Evolutionary conservation across 2,329 filamentous ascomycete genomes (phyloP).

Genomic region (Teratosphaeria zuluensis): DNA sequence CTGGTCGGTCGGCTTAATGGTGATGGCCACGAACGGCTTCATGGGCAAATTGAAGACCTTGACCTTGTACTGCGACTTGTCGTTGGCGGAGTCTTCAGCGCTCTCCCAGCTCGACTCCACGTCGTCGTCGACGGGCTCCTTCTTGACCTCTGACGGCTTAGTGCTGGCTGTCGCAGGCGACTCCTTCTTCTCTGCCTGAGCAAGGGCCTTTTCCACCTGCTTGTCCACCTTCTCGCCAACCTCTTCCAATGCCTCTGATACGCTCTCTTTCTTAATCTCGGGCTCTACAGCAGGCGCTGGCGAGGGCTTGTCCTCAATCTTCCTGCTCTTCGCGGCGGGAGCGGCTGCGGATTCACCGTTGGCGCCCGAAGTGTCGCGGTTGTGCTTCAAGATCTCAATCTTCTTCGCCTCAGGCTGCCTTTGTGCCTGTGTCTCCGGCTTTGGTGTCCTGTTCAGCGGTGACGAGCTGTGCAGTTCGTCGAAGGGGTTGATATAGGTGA

Average conservation of each 20-base stretch:
- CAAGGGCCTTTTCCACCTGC: constrained; percentile 57
- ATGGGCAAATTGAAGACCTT: constrained; percentile 89
- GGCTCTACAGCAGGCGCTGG: background rate
- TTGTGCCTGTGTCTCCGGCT: constrained; percentile 24
- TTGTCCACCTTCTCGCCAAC: constrained; percentile 52
- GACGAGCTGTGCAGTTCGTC: constrained; percentile 59
- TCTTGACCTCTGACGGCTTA: constrained; percentile 31
- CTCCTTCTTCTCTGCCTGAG: constrained; percentile 41
- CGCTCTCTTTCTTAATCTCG: constrained; percentile 44
- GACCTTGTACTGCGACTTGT: constrained; percentile 61
- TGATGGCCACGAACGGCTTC: constrained; percentile 89
- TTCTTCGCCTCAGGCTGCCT: constrained; percentile 18
- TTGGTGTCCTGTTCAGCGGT: constrained; percentile 49
- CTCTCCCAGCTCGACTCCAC: constrained; percentile 66
- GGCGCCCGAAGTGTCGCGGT: constrained; percentile 27
- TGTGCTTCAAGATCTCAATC: constrained; percentile 38
- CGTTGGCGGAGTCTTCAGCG: constrained; percentile 55
- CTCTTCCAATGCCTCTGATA: constrained; percentile 59
- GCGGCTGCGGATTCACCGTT: constrained; percentile 14
- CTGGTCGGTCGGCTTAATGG: constrained; percentile 46
- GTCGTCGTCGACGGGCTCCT: constrained; percentile 53
- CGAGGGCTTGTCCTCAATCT: constrained; percentile 15
- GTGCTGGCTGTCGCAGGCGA: constrained; percentile 19
- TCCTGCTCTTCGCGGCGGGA: constrained; percentile 28
- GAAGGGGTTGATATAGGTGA: constrained; percentile 65